phyloP scores from a whole-genome alignment of 2,329 filamentous ascomycete species.

The Colletotrichum chrysophilum region DNA sequence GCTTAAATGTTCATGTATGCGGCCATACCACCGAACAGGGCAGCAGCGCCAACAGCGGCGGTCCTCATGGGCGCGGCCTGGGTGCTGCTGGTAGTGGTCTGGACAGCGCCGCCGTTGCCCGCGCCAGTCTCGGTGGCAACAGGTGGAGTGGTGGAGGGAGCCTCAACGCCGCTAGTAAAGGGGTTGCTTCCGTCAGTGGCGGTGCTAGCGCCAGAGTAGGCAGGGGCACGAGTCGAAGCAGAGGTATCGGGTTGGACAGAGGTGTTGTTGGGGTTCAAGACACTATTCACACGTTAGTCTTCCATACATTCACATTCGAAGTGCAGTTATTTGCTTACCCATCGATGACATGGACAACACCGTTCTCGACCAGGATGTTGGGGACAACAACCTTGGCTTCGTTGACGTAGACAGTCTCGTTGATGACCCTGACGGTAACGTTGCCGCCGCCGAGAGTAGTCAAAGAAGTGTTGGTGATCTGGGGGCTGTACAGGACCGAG shows the following conservation, averaged over 20 bases:
- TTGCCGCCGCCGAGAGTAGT: constrained; percentile 29
- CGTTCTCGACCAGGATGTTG: constrained; percentile 58
- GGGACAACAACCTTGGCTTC: constrained; percentile 54
- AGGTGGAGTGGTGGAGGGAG: constrained; percentile 43
- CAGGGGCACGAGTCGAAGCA: constrained; percentile 51
- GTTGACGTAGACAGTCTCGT: constrained; percentile 50
- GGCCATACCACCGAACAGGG: constrained; percentile 50
- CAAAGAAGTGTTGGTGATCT: constrained; percentile 15
- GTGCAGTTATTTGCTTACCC: too few species aligned
- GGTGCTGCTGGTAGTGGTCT: constrained; percentile 37
- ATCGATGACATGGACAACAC: constrained; percentile 64
- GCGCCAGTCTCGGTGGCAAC: constrained; percentile 32
- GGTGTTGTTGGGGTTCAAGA: constrained; percentile 62
- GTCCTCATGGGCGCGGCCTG: constrained; percentile 35
- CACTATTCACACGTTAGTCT: constrained; percentile 34
- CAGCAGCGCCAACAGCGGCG: constrained; percentile 47
- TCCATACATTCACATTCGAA: too few species aligned
- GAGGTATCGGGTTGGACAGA: constrained; percentile 45
- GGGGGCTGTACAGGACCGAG: constrained; percentile 56
- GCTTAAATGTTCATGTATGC: constrained; percentile 26
- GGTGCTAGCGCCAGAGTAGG: constrained; percentile 58
- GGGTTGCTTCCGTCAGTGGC: constrained; percentile 49
- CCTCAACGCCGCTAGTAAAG: constrained; percentile 59
- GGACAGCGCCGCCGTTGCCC: background rate
- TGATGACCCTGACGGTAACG: constrained; percentile 35